These are phyloP conservation scores for Arabidopsis arenosa DNA, from an alignment of 345 rosid species.

Conservation along the genomic window DNA sequence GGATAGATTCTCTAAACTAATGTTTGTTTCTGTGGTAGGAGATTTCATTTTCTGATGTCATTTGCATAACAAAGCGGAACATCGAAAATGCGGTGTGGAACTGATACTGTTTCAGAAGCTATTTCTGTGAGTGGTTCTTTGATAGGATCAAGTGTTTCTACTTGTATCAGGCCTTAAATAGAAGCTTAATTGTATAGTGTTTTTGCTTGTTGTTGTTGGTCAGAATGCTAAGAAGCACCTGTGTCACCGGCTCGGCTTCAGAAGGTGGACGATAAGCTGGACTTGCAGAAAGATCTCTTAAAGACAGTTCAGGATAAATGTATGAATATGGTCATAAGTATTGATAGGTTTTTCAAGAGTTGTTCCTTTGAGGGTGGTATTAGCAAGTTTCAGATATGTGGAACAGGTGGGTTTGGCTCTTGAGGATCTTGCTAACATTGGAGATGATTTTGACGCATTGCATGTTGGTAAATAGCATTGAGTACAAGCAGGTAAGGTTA, in stretches of 20 bases:
- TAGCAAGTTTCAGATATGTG: conserved; percentile 17
- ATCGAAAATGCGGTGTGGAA: conserved; percentile 82
- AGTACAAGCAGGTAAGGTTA: too few relatives aligned
- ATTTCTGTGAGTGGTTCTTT: conserved; percentile 62
- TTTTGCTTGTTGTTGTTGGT: conserved; percentile 33
- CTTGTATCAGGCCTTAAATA: conserved; percentile 26
- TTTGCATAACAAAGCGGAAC: conserved; percentile 82
- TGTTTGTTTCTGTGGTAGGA: conserved; percentile 56
- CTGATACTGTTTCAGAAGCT: conserved; percentile 77
- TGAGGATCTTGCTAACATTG: conserved; percentile 64
- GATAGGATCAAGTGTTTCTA: conserved; percentile 11
- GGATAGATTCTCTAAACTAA: conserved; percentile 20
- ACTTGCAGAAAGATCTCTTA: conserved; percentile 73
- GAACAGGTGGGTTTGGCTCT: conserved; percentile 73
- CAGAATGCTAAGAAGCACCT: conserved; percentile 89
- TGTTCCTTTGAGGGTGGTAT: conserved; percentile 6
- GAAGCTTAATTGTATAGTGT: conserved; percentile 16
- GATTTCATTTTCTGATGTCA: conserved; percentile 79
- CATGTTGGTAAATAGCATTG: conserved; percentile 33
- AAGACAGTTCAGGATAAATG: conserved; percentile 67
- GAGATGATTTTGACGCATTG: conserved; percentile 64
- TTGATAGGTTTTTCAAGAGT: background rate
- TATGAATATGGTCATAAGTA: conserved; percentile 38
- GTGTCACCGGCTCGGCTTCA: conserved; percentile 64
- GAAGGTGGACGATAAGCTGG: conserved; percentile 81